Base-by-base conservation (phyloP, 2,329 filamentous ascomycete genomes). In the Monosporascus sp. region DNA sequence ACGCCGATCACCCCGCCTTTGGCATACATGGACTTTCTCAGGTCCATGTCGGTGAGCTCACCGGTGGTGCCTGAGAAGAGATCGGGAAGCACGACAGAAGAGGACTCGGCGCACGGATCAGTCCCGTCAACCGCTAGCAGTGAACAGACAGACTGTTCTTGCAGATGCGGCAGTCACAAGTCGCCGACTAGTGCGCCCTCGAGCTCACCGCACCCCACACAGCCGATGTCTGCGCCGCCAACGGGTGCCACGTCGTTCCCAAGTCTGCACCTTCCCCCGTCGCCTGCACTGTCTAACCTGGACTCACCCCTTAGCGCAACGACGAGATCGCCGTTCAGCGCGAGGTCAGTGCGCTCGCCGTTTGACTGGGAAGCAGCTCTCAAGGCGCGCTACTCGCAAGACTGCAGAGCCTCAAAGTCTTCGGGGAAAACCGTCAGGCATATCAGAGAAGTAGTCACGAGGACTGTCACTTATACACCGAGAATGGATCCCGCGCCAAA, bases 11-110 rank as follows among this genome's bases (percentile, higher is more conserved):
- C 89, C 50, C 93, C 93, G 50, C 93, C 93, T 3, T 79, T 83
- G 22, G 92, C 93, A 54, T 97, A 97, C 69, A 87, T 90, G 61
- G 91, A 97, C 66, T 97, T 97, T 68, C 85, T 97, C 58, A 93
- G 91, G 73, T 85, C 86, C 56, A 84, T 95, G 73, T 87, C 87
- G 19, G 78, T 91, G 54, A 83, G 85, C 66, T 91, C 86, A 58
- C 88, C 89, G 8, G 73, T 82, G 47, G 77, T 82, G 48, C 81
- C 85, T 41, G 74, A 76, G 49, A 75, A 76, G 54, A 79, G 78
- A 62, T 80, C 81, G 58, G 67, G 77, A 62, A 68, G 74, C 53
- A 76, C 77, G 59, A 77, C 77, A 49, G 77, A 76, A 56, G 76
- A 77, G 41, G 74, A 73, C 52, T 72, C 67, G 27, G 58, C 69